phyloP scores from a whole-genome alignment of 2,329 filamentous ascomycete genomes.

The Thielaviopsis populi region DNA sequence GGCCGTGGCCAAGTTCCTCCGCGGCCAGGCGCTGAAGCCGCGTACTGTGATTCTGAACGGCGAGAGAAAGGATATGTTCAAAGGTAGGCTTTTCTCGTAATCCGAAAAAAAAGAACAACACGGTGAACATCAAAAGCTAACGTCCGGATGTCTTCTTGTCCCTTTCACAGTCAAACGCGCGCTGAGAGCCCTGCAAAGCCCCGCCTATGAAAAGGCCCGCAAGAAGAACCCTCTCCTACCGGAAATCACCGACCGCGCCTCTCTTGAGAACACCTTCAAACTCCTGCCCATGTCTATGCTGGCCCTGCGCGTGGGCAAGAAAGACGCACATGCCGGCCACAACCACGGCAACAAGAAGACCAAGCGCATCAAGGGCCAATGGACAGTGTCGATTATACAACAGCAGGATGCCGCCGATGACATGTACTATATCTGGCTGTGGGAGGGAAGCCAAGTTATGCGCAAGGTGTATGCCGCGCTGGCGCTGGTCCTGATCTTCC shows the following conservation, averaged over 20 bases:
- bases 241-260: constrained; percentile 71
- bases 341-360: constrained; percentile 61
- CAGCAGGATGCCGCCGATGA: constrained; percentile 81
- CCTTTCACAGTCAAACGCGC: constrained; percentile 70
- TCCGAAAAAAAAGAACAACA: not conserved
- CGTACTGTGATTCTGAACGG: constrained; percentile 88
- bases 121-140: not conserved
- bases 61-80: constrained; percentile 96
- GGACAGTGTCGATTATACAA: constrained; percentile 90
- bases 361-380: constrained; percentile 88
- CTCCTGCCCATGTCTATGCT: constrained; percentile 87
- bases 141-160: not conserved
- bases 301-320: constrained; percentile 74
- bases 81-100: constrained; percentile 39
- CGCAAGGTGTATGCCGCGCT: constrained; percentile 80
- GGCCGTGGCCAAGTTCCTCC: constrained; percentile 78
- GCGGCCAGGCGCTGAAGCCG: constrained; percentile 69
- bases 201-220: constrained; percentile 76
- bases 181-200: constrained; percentile 74
- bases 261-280: constrained; percentile 89
- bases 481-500: constrained; percentile 69
- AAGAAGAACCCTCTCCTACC: constrained; percentile 84
- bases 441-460: constrained; percentile 86
- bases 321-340: constrained; percentile 45
- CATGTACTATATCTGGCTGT: constrained; percentile 93